phyloP scores from a whole-genome alignment of 2,329 filamentous ascomycete species.

The Fusarium equiseti region DNA sequence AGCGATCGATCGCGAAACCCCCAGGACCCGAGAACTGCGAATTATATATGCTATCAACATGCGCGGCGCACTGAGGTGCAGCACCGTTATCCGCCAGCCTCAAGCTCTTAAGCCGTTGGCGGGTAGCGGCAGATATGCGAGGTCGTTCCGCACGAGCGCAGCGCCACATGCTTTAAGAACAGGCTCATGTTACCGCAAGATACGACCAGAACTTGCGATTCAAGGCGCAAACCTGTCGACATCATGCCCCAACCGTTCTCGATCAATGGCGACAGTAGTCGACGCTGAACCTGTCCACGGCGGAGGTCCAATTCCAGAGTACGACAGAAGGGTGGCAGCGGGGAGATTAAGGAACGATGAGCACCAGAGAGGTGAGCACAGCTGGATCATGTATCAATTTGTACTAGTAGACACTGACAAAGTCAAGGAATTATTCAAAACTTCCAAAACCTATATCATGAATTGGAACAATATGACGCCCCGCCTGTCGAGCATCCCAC shows the following conservation, averaged over 20 bases:
- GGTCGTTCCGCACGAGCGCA: constrained; percentile 42
- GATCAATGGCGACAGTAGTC: constrained; percentile 50
- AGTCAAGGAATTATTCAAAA: constrained; percentile 83
- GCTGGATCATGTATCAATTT: too few species aligned
- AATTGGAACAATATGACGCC: constrained; percentile 79
- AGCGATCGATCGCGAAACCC: constrained; percentile 12
- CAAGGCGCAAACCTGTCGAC: constrained; percentile 17
- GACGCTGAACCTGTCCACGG: constrained; percentile 48
- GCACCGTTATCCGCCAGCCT: constrained; percentile 32
- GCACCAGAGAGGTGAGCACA: constrained; percentile 80
- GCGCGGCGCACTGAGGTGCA: constrained; percentile 37
- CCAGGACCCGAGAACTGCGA: constrained; percentile 5
- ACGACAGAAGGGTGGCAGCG: constrained; percentile 81
- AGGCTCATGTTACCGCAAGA: constrained; percentile 13
- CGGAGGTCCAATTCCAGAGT: constrained; percentile 85
- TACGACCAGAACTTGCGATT: constrained; percentile 4
- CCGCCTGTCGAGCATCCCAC: constrained; percentile 81
- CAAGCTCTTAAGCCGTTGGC: constrained; percentile 25
- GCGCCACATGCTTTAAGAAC: constrained; percentile 18
- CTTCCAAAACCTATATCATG: constrained; percentile 89
- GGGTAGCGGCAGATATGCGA: constrained; percentile 34
- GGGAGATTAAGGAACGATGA: constrained; percentile 86
- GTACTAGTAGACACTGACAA: constrained; percentile 23
- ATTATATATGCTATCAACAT: constrained; percentile 28
- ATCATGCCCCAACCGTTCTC: constrained; percentile 22